These are phyloP conservation scores for Ceratobasidium sp. DNA, from an alignment of 1,284 basidiomycete species.

Conservation along the genomic window DNA sequence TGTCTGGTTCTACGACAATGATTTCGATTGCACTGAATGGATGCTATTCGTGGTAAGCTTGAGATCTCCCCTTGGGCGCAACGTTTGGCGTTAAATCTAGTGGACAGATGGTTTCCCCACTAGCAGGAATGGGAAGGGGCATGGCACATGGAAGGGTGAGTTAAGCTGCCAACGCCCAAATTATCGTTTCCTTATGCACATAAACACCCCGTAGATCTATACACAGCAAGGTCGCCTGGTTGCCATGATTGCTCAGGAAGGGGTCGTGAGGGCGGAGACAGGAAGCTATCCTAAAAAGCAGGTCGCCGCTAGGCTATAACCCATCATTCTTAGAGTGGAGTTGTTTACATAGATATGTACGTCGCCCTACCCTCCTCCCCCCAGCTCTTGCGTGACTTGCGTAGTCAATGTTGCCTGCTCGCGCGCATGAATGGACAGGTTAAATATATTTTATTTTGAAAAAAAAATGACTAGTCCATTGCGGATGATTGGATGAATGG, in stretches of 20 bases:
- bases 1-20: slow-evolving; percentile 81
- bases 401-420: no score
- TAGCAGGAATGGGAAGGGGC: slow-evolving; percentile 75
- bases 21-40: slow-evolving; percentile 83
- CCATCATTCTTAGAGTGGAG: no score
- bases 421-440: no score
- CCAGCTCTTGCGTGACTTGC: no score
- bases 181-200: background rate
- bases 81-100: background rate
- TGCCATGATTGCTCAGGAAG: slow-evolving; percentile 87
- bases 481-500: no score
- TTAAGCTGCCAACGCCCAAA: background rate
- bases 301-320: slow-evolving; percentile 59
- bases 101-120: slow-evolving; percentile 69
- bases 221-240: slow-evolving; percentile 75
- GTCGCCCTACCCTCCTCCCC: no score
- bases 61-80: slow-evolving; percentile 22
- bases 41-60: slow-evolving; percentile 77
- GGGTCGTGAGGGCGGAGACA: slow-evolving; percentile 67
- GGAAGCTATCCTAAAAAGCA: slow-evolving; percentile 53
- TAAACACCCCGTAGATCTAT: slow-evolving; percentile 66
- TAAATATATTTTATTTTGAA: no score
- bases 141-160: slow-evolving; percentile 76
- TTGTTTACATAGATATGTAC: no score
- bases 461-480: no score